Evolutionary conservation across 169 alveolate genomes (phyloP).

Genomic region (Babesia sp.): DNA sequence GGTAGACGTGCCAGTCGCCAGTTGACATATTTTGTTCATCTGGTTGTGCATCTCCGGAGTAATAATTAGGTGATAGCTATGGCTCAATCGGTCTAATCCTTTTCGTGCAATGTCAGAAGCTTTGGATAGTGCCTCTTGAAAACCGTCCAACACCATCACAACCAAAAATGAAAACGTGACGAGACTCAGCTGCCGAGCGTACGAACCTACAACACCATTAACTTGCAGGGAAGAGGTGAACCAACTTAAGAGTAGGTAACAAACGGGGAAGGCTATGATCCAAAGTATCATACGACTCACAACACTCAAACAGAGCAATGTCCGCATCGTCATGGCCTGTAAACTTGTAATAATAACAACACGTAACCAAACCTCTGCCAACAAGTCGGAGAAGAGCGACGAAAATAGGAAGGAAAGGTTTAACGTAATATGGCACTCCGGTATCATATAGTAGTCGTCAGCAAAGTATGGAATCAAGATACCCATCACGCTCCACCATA

Average conservation of each 20-base stretch:
- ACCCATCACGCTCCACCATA: constrained; percentile 77
- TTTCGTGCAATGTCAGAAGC: constrained; percentile 67
- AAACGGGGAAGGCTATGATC: constrained; percentile 38
- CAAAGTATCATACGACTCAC: constrained; percentile 33
- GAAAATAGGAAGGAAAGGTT: constrained; percentile 60
- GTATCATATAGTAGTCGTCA: constrained; percentile 29
- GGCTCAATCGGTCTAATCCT: constrained; percentile 68
- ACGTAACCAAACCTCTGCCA: constrained; percentile 64
- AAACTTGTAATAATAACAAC: neutral
- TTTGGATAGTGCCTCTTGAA: constrained; percentile 66
- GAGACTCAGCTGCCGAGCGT: neutral
- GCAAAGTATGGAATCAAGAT: constrained; percentile 31
- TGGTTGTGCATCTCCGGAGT: constrained; percentile 36
- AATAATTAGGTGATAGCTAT: constrained; percentile 44
- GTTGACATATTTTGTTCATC: constrained; percentile 42
- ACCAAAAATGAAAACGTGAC: constrained; percentile 3
- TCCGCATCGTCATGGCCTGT: constrained; percentile 40
- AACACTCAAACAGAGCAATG: constrained; percentile 32
- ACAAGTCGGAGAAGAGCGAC: constrained; percentile 69
- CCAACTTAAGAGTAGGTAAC: constrained; percentile 33
- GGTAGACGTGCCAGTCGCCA: constrained; percentile 62
- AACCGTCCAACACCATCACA: constrained; percentile 50
- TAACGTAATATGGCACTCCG: constrained; percentile 60
- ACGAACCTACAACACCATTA: constrained; percentile 1
- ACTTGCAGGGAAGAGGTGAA: neutral